phyloP scores from a whole-genome alignment of 768 basidiomycete species.

The Coprinopsis strossmayeri region DNA sequence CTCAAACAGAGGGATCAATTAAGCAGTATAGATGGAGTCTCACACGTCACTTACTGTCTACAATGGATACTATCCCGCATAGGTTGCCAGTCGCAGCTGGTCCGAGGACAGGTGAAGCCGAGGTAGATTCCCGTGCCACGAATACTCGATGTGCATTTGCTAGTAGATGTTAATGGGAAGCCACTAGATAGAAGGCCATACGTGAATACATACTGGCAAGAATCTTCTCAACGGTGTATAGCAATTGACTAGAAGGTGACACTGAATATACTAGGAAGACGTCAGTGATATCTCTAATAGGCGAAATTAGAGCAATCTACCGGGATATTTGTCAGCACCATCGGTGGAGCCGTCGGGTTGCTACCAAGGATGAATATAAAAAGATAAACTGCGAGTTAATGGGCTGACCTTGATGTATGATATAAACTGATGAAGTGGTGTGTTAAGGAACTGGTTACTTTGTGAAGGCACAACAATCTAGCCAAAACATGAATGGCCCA shows the following conservation, averaged over 20 bases:
- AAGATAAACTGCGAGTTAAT: not conserved
- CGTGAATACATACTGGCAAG: constrained; percentile 84
- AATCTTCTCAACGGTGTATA: constrained; percentile 72
- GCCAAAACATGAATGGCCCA: not conserved
- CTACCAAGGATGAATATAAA: constrained; percentile 25
- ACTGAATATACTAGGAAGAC: constrained; percentile 62
- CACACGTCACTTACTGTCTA: constrained; percentile 53
- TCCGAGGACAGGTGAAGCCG: constrained; percentile 43
- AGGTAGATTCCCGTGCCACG: constrained; percentile 56
- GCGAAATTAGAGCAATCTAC: too few species aligned
- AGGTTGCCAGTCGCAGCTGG: constrained; percentile 41
- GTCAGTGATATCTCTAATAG: too few species aligned
- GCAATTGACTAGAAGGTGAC: constrained; percentile 52
- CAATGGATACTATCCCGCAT: constrained; percentile 74
- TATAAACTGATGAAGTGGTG: constrained; percentile 64
- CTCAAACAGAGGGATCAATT: constrained; percentile 26
- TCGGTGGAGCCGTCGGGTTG: constrained; percentile 71
- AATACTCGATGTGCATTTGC: constrained; percentile 79
- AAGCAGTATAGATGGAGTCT: not conserved
- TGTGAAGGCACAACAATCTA: constrained; percentile 77
- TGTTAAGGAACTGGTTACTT: constrained; percentile 70
- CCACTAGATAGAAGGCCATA: too few species aligned
- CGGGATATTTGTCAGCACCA: constrained; percentile 74
- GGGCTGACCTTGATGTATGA: constrained; percentile 57
- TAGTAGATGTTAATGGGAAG: constrained; percentile 26